These are phyloP conservation scores for Arthonia radiata DNA, from an alignment of 495 filamentous ascomycete genomes.

Conservation along the genomic window DNA sequence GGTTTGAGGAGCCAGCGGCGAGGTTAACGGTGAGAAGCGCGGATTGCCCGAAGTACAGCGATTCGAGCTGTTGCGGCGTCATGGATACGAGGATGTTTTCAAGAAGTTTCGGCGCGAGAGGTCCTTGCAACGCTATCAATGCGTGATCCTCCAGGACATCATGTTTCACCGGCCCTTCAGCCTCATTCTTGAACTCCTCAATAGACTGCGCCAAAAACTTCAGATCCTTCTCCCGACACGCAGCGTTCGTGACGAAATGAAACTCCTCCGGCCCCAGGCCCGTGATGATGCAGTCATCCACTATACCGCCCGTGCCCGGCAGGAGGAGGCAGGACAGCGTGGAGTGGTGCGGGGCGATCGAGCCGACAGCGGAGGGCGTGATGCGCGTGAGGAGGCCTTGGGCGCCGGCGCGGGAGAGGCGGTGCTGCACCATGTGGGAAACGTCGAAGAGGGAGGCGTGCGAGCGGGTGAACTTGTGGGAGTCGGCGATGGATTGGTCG, in stretches of 20 bases:
- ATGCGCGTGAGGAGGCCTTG: conserved; percentile 51
- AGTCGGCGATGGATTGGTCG: conserved; percentile 45
- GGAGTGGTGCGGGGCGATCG: conserved; percentile 31
- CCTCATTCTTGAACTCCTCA: conserved; percentile 20
- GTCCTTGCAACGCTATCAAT: conserved; percentile 73
- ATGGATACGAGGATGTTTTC: conserved; percentile 16
- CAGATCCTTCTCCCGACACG: conserved; percentile 64
- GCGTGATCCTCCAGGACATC: conserved; percentile 41
- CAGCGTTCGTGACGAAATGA: conserved; percentile 95
- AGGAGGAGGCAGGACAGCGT: conserved; percentile 65
- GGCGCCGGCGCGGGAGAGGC: conserved; percentile 54
- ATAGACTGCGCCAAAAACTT: conserved; percentile 45
- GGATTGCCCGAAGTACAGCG: conserved; percentile 59
- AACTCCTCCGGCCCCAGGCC: conserved; percentile 40
- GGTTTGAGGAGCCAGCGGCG: conserved; percentile 12
- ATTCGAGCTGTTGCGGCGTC: conserved; percentile 27
- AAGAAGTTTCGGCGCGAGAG: conserved; percentile 41
- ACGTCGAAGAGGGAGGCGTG: conserved; percentile 78
- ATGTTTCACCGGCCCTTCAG: conserved; percentile 31
- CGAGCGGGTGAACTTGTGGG: conserved; percentile 67
- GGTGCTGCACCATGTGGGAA: conserved; percentile 49
- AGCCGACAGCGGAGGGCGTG: conserved; percentile 42
- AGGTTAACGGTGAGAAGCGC: conserved; percentile 29
- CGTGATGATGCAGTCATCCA: conserved; percentile 83
- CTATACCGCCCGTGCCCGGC: conserved; percentile 60